These are phyloP conservation scores for Aspergillus sp. DNA, from an alignment of 2,329 filamentous ascomycete genomes.

Conservation along the genomic window DNA sequence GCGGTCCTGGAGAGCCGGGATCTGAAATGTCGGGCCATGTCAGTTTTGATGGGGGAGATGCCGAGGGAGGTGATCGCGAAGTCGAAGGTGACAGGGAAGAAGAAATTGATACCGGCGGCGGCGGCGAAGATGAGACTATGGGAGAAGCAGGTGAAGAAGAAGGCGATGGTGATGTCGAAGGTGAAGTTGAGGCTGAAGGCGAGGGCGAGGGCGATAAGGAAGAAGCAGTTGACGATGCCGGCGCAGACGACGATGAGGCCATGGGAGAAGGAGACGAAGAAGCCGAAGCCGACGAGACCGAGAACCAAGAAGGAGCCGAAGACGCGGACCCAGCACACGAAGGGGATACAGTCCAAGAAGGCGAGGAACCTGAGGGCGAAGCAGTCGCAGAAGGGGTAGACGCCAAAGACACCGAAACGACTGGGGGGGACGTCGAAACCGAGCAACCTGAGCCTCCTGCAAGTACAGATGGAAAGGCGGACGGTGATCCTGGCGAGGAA, in stretches of 20 bases:
- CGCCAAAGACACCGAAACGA: neutral
- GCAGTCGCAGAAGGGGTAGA: slow-evolving; percentile 4
- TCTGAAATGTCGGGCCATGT: slow-evolving; percentile 16
- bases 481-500: no score
- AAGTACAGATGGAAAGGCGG: no score
- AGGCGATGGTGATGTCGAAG: slow-evolving; percentile 5
- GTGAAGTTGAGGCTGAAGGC: slow-evolving; percentile 4
- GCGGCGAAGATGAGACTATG: slow-evolving; percentile 9
- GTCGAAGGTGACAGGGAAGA: slow-evolving; percentile 13
- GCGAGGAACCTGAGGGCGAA: slow-evolving; percentile 10
- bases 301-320: slow-evolving; percentile 5
- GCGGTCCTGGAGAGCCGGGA: slow-evolving; percentile 14
- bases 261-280: slow-evolving; percentile 9
- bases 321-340: slow-evolving; percentile 11
- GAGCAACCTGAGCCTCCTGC: no score
- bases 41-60: slow-evolving; percentile 12
- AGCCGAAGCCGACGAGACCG: slow-evolving; percentile 11
- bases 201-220: slow-evolving; percentile 7
- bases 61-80: slow-evolving; percentile 10
- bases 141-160: slow-evolving; percentile 9
- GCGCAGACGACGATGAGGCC: slow-evolving; percentile 5
- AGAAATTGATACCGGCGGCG: slow-evolving; percentile 9
- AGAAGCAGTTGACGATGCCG: slow-evolving; percentile 5
- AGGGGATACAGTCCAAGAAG: slow-evolving; percentile 9
- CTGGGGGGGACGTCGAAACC: neutral